Evolutionary conservation across 805 yeast genomes (phyloP).

Genomic region (Spathaspora gorwiae): DNA sequence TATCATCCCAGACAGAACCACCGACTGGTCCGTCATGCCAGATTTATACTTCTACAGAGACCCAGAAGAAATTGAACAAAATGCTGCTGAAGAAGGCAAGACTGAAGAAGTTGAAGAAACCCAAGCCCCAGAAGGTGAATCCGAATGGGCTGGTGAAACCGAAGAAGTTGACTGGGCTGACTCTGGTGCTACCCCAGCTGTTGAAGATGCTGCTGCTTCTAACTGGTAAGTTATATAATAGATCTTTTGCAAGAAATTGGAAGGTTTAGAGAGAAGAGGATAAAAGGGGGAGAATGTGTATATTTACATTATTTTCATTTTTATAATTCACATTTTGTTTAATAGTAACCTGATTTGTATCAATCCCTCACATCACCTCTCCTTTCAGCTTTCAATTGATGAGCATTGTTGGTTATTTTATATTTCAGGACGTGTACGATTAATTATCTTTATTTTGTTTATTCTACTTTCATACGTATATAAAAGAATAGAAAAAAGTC

Average conservation of each 20-base stretch:
- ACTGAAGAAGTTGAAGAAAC: conserved; percentile 58
- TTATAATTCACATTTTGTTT: conserved; percentile 2
- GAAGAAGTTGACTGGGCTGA: conserved; percentile 66
- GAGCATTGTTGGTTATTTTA: not conserved
- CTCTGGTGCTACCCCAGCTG: conserved; percentile 51
- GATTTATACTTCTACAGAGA: conserved; percentile 99
- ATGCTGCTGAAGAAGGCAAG: conserved; percentile 53
- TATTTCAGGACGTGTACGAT: not conserved
- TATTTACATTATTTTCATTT: not conserved
- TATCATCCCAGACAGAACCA: conserved; percentile 90
- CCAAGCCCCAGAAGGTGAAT: conserved; percentile 56
- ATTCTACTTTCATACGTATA: not conserved
- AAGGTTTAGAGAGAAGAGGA: not conserved
- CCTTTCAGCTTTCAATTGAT: not conserved
- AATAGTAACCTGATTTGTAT: not conserved
- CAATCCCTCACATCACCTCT: not conserved
- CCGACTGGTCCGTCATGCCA: conserved; percentile 99
- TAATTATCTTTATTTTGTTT: not conserved
- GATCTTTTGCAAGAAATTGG: not conserved
- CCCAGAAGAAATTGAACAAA: conserved; percentile 97
- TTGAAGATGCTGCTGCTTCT: conserved; percentile 71
- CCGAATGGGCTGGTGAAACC: conserved; percentile 54
- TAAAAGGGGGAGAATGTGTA: not conserved
- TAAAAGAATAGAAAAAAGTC: not conserved
- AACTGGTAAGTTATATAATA: conserved; percentile 35